Evolutionary conservation across 176 grass and related monocot genomes (phyloP).

Genomic region (Avena eriantha): DNA sequence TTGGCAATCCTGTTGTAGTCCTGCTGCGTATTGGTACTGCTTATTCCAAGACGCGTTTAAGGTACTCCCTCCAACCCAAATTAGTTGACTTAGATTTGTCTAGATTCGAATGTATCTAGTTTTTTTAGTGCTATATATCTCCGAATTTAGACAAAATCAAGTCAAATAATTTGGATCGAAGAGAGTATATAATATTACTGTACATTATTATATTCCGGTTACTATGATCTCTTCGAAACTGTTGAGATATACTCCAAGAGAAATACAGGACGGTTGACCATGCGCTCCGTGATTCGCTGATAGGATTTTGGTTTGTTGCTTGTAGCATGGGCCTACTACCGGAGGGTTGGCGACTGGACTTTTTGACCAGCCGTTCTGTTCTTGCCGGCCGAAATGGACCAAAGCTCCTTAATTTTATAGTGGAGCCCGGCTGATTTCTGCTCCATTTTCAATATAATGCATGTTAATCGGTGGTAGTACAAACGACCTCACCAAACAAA

Average conservation of each 20-base stretch:
- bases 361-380: neutral
- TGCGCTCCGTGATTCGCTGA: slow-evolving; percentile 14
- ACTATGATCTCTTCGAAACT: neutral
- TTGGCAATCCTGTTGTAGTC: neutral
- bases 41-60: slow-evolving; percentile 28
- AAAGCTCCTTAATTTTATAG: neutral
- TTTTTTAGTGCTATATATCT: no score
- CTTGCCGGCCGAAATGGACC: slow-evolving; percentile 34
- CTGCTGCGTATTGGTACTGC: neutral
- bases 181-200: neutral
- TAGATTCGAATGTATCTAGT: no score
- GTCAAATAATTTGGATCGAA: no score
- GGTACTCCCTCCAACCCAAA: no score
- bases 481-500: neutral
- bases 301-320: neutral
- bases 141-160: no score
- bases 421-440: neutral
- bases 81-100: no score
- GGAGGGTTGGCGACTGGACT: neutral
- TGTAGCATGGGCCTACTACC: neutral
- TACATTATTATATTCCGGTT: neutral
- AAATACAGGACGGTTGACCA: neutral
- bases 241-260: neutral
- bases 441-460: neutral
- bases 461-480: neutral